Base-by-base conservation (phyloP, 108 stramenopile genomes). In the Schizochytrium sp. region DNA sequence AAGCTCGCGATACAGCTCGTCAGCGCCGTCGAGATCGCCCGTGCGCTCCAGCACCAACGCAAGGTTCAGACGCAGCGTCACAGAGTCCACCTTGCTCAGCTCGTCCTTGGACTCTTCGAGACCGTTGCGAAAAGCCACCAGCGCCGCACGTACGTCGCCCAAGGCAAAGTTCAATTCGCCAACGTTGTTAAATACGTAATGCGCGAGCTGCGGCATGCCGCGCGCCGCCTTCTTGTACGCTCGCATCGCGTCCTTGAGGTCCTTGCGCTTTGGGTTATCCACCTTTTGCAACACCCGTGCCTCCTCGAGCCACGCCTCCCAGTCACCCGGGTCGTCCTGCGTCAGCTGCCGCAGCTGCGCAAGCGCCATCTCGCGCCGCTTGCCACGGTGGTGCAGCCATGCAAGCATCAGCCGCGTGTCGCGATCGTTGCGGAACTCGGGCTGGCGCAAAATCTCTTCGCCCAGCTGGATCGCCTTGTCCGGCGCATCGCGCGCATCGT, bases 261-360 rank as follows among this genome's bases (percentile, higher is more conserved):
- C 48, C 23, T 83, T 83, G 45, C 51, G 45, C n/a, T 23, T n/a
- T 16, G 51, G 76, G 48, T 47, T 53, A 18, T 83, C 51, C 18
- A 53, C 76, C 76, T 83, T 83, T 83, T 83, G 76, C 76, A 83
- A 12, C 5, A 83, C 76, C 12, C 76, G 76, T 6, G 76, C 76
- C 51, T 83, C 48, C 28, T 83, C 76, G 28, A 83, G 76, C 76
- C 76, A 83, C 6, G 76, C 76, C 51, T 83, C 76, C 76, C 48
- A 53, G 76, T 83, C 76, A 0, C 51, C 76, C n/a, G 76, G 76
- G 51, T 83, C 51, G 2, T 83, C 76, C 76, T 83, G 76, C 25
- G 76, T 83, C 18, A 83, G 48, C 28, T 83, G 76, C 28, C 76
- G 19, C 45, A 83, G 51, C 48, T 53, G 76, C 48, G 76, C 76